These are phyloP conservation scores for Usnea hakonensis DNA, from an alignment of 495 filamentous ascomycete species.

Conservation along the genomic window DNA sequence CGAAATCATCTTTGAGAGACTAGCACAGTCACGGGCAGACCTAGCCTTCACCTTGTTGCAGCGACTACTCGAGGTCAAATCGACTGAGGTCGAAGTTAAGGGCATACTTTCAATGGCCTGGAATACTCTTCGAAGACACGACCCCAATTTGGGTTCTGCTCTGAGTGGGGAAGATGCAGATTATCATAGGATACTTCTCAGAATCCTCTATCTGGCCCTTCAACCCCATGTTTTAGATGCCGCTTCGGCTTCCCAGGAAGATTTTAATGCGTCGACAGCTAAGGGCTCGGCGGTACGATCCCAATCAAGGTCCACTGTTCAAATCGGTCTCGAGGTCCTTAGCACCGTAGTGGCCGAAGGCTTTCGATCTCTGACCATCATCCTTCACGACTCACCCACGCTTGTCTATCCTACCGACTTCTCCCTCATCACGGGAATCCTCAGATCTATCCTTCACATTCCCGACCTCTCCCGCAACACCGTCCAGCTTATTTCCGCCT, in stretches of 20 bases:
- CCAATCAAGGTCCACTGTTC: slow-evolving; percentile 25
- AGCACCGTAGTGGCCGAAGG: slow-evolving; percentile 70
- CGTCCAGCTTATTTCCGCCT: slow-evolving; percentile 59
- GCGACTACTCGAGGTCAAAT: slow-evolving; percentile 56
- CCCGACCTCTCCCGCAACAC: slow-evolving; percentile 50
- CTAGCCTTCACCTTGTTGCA: slow-evolving; percentile 71
- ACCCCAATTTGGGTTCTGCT: slow-evolving; percentile 56
- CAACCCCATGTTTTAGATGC: slow-evolving; percentile 43
- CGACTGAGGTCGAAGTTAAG: slow-evolving; percentile 52
- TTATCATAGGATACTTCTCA: slow-evolving; percentile 76
- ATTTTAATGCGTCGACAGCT: slow-evolving; percentile 13
- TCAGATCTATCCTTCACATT: slow-evolving; percentile 74
- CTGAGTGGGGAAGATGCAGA: slow-evolving; percentile 52
- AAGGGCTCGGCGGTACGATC: slow-evolving; percentile 25
- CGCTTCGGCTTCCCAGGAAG: slow-evolving; percentile 5
- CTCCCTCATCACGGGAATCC: slow-evolving; percentile 77
- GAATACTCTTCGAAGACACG: slow-evolving; percentile 55
- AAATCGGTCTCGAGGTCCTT: slow-evolving; percentile 62
- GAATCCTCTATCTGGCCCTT: slow-evolving; percentile 75
- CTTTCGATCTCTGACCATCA: slow-evolving; percentile 66
- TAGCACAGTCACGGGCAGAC: slow-evolving; percentile 64
- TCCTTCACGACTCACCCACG: slow-evolving; percentile 58
- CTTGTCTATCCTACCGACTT: slow-evolving; percentile 60
- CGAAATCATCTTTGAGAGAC: slow-evolving; percentile 62
- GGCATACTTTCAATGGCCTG: slow-evolving; percentile 58